Conservation (phyloP, 306 rosid genomes). For the Elaeagnus macrophylla region DNA sequence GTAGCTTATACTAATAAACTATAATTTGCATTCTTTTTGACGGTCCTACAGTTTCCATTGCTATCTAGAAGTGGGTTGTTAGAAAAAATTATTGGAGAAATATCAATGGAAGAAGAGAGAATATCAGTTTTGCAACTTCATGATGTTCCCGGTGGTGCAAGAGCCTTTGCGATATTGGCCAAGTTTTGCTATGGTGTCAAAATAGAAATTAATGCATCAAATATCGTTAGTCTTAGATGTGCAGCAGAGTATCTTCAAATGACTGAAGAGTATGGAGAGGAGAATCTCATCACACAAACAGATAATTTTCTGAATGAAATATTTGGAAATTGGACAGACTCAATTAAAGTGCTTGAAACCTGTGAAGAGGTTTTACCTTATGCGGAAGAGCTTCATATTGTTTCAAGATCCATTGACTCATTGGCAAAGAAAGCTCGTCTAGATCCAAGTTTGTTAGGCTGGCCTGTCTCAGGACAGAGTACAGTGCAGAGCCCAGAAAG, state of each 20-base stretch:
- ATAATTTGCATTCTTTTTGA: conserved; percentile 6
- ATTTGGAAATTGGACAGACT: conserved; percentile 66
- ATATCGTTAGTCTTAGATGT: conserved; percentile 58
- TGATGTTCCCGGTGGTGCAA: conserved; percentile 84
- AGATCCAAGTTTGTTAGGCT: conserved; percentile 50
- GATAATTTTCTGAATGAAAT: conserved; percentile 59
- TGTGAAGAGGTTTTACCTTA: conserved; percentile 55
- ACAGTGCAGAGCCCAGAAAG: conserved; percentile 36
- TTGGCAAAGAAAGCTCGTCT: conserved; percentile 60
- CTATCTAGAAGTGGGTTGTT: conserved; percentile 70
- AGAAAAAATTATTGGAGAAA: conserved; percentile 45
- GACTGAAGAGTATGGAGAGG: conserved; percentile 75
- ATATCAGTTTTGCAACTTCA: conserved; percentile 50
- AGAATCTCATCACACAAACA: conserved; percentile 50
- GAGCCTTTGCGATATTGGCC: conserved; percentile 45
- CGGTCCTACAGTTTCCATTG: conserved; percentile 63
- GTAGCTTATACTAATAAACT: background rate
- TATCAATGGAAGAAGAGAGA: conserved; percentile 29
- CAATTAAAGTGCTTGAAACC: conserved; percentile 60
- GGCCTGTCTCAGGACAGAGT: conserved; percentile 39
- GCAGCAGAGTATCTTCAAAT: conserved; percentile 70
- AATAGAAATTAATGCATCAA: conserved; percentile 59
- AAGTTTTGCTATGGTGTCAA: conserved; percentile 86
- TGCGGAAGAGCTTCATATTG: conserved; percentile 77
- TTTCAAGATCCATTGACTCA: conserved; percentile 67